Base-by-base conservation (phyloP, 2,329 filamentous ascomycete genomes). In the Aspergillus sp. region DNA sequence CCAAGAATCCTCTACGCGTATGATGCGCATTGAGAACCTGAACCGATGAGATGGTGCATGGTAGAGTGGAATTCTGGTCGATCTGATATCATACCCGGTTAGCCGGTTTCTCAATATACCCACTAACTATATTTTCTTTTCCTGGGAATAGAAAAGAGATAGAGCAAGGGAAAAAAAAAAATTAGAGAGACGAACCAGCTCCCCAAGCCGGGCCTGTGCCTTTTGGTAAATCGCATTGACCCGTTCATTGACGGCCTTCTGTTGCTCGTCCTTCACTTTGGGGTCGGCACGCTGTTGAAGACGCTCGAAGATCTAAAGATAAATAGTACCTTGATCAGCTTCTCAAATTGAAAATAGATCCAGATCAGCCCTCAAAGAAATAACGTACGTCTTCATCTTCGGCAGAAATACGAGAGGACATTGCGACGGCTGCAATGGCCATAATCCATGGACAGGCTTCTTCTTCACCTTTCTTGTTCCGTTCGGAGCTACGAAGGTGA, bases 21-120 rank as follows among this genome's bases (percentile, higher is more conserved):
- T 93, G 83, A 48, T 79, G 78, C 36, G 88, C 89, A 61, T 90
- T 87, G 49, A 94, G 81, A 48, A 98, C 76, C 56, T 86, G 82
- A 61, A 98, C 80, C 36, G 88, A 87, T 56, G 88, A 88, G 63
- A 98, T 85, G 10, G 89, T 88, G 57, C 93, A 88, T 33, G 93
- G 91, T 45, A 93, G 81, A 35, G 88, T 88, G 53, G 86, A 85
- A 66, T 97, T 95, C 68, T 86, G 80, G 53, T 82, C 79, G 59
- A 94, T 79, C 86, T 90, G 51, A 47, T 56, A 42, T 42, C 34
- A 49, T 47, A 40, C 19, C 13, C 19, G 42, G 47, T 49, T 46
- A 46, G 52, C 46, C 41, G 44, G 45, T 45, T 35, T 44, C 37
- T 45, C 48, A 19, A 35, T 33, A 41, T 37, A 38, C 39, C 38